Evolutionary conservation across 345 rosid genomes (phyloP).

Genomic region (Eucalyptus sideroxylon): DNA sequence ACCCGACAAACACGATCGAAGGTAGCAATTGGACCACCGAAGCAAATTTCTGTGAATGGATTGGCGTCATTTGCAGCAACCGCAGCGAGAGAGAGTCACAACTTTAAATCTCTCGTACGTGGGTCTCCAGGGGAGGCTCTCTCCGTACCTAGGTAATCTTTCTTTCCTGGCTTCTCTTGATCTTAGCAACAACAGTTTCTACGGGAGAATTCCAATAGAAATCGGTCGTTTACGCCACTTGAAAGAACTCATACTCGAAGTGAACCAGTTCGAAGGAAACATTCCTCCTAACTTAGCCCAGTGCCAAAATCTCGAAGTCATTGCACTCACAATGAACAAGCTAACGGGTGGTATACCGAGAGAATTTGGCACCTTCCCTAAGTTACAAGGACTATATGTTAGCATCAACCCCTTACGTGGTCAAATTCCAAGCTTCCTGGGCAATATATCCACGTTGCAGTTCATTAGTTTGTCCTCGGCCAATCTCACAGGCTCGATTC

Average conservation of each 20-base stretch:
- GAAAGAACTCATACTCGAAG: rapidly evolving
- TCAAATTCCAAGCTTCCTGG: not conserved
- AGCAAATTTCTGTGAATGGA: not conserved
- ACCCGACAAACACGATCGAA: not conserved
- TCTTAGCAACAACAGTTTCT: not conserved
- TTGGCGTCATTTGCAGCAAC: not conserved
- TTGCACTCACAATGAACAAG: rapidly evolving
- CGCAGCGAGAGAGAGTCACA: not conserved
- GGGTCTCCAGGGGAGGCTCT: not conserved
- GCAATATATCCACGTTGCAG: not conserved
- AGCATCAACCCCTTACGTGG: not conserved
- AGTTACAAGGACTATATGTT: not conserved
- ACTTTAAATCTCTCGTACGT: not conserved
- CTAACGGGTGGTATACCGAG: not conserved
- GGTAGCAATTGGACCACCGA: not conserved
- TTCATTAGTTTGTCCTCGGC: not conserved
- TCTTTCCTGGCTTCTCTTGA: not conserved
- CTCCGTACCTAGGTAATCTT: not conserved
- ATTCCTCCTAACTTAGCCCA: not conserved
- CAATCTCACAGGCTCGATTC: not conserved
- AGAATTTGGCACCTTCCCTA: not conserved
- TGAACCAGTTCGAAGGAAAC: not conserved
- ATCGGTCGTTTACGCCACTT: not conserved
- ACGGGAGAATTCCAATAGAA: not conserved
- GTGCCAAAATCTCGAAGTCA: not conserved